phyloP scores from a whole-genome alignment of 2,329 filamentous ascomycete species.

The Venturia oleaginea region DNA sequence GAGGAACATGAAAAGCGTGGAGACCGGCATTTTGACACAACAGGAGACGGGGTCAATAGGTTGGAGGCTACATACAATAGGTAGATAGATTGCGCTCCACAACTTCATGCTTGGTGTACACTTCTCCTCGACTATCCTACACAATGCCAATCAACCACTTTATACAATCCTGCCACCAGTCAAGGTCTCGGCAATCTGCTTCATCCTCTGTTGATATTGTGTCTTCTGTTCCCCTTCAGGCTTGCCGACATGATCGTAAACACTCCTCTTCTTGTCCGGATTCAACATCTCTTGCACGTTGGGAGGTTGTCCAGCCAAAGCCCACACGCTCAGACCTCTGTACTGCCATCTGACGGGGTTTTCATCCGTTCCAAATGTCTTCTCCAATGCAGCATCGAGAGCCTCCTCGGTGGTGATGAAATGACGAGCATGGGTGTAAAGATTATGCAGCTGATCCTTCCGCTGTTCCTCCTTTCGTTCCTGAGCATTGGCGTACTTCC shows the following conservation, averaged over 20 bases:
- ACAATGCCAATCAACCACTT: background rate
- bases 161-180: conserved; percentile 50
- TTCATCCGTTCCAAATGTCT: conserved; percentile 59
- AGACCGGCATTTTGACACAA: background rate
- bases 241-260: background rate
- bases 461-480: conserved; percentile 50
- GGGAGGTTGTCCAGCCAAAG: conserved; percentile 33
- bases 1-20: no score
- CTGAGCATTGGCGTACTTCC: conserved; percentile 27
- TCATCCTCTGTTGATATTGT: conserved; percentile 41
- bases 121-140: background rate
- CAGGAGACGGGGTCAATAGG: no score
- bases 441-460: conserved; percentile 65
- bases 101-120: background rate
- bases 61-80: background rate
- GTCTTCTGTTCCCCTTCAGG: conserved; percentile 28
- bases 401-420: conserved; percentile 82
- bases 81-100: background rate
- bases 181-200: conserved; percentile 56
- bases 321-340: conserved; percentile 43
- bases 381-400: conserved; percentile 63
- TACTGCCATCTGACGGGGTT: conserved; percentile 33
- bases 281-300: conserved; percentile 40
- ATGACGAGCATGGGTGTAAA: conserved; percentile 79
- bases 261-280: conserved; percentile 9